Percentiles rank a stretch among this genome's conserved stretches.
phyloP scores from a whole-genome alignment of 352 stramenopile species.

The Plasmopara viticola region DNA sequence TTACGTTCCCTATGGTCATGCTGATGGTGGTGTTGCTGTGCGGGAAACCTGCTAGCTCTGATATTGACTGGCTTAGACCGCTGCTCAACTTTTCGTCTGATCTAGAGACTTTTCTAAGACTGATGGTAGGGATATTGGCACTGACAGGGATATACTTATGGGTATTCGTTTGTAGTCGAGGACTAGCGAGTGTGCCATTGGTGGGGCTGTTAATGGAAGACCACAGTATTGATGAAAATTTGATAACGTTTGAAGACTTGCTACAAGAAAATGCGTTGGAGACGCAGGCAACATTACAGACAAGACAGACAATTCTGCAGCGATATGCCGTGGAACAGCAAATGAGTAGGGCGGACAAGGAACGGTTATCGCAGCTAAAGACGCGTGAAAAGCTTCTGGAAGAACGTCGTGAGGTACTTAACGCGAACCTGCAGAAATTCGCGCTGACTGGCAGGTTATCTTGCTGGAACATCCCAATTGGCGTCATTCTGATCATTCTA shows the following conservation, averaged over 20 bases:
- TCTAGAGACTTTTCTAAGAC: conserved; percentile 59
- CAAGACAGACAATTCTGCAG: conserved; percentile 60
- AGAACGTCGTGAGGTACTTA: conserved; percentile 60
- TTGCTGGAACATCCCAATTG: conserved; percentile 70
- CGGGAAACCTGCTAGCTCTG: conserved; percentile 63
- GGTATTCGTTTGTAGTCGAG: conserved; percentile 63
- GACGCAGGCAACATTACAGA: conserved; percentile 56
- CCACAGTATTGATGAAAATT: conserved; percentile 58
- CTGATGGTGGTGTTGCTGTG: conserved; percentile 65
- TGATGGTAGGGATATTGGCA: conserved; percentile 68
- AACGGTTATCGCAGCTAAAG: conserved; percentile 69
- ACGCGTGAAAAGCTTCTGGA: conserved; percentile 57
- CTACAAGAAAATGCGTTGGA: conserved; percentile 73
- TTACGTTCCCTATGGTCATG: conserved; percentile 62
- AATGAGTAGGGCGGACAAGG: conserved; percentile 64
- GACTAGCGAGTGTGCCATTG: conserved; percentile 63
- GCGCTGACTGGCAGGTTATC: conserved; percentile 32
- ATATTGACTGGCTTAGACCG: conserved; percentile 81
- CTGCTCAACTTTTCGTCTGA: conserved; percentile 71
- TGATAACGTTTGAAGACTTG: conserved; percentile 65
- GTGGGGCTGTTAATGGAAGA: conserved; percentile 77
- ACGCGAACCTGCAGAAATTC: conserved; percentile 58
- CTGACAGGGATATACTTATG: conserved; percentile 73
- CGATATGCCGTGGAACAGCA: conserved; percentile 55
- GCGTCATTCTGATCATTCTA: conserved; percentile 47